A percentile compares a stretch with the other conserved stretches of the same genome.
Conservation (phyloP, 2,329 filamentous ascomycete species). For the Diaporthe destruens region DNA sequence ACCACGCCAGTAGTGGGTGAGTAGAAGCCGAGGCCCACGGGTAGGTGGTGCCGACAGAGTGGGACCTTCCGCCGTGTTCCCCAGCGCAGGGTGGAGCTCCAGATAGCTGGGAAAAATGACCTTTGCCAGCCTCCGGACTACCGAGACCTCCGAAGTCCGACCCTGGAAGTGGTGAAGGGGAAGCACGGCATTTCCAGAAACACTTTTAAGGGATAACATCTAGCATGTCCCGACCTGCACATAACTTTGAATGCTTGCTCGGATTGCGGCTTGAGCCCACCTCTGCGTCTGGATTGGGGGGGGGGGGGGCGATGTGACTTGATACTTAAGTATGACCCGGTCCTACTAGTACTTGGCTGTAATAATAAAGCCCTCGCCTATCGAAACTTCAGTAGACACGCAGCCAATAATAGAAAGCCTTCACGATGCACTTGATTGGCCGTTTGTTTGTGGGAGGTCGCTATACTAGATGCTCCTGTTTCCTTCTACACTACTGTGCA, state of each 20-base stretch:
- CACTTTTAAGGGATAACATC: not conserved
- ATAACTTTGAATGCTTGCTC: not conserved
- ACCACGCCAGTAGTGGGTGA: too few species aligned
- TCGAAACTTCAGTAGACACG: not conserved
- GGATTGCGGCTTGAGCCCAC: not conserved
- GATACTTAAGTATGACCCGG: not conserved
- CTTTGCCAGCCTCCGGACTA: not conserved
- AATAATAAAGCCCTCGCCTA: not conserved
- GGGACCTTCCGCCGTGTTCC: conserved; percentile 15
- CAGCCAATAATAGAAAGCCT: too few species aligned
- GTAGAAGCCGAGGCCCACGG: too few species aligned
- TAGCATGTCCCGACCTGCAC: not conserved
- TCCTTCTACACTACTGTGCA: too few species aligned
- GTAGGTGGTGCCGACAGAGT: not conserved
- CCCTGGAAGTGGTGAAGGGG: not conserved
- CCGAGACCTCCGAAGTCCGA: conserved; percentile 19
- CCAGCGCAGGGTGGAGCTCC: conserved; percentile 1
- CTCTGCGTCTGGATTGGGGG: not conserved
- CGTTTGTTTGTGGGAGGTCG: not conserved
- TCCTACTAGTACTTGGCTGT: not conserved
- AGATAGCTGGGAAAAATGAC: conserved; percentile 10
- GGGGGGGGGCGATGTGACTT: not conserved
- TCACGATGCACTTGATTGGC: not conserved
- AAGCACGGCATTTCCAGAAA: not conserved
- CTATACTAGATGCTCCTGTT: too few species aligned